phyloP scores from a whole-genome alignment of 2,329 filamentous ascomycete genomes.

The Colletotrichum liriopes region DNA sequence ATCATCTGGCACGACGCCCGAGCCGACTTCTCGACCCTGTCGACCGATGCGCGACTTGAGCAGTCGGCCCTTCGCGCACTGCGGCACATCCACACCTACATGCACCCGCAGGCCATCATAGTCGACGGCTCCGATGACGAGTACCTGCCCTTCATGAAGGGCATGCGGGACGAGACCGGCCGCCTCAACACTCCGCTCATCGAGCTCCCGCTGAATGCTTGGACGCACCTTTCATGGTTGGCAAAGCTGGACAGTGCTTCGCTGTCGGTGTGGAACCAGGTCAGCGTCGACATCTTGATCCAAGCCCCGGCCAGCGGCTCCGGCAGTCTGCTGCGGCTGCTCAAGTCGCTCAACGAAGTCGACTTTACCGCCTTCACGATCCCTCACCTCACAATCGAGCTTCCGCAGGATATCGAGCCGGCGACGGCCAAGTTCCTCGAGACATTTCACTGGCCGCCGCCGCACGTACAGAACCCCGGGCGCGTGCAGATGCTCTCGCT shows the following conservation, averaged over 20 bases:
- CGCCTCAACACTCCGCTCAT: conserved; percentile 76
- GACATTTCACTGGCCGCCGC: conserved; percentile 78
- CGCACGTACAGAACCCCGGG: conserved; percentile 50
- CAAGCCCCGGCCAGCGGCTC: conserved; percentile 80
- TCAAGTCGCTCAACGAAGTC: conserved; percentile 81
- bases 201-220: conserved; percentile 77
- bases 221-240: conserved; percentile 81
- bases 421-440: conserved; percentile 75
- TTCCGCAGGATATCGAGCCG: conserved; percentile 80
- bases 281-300: conserved; percentile 86
- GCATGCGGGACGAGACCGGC: conserved; percentile 69
- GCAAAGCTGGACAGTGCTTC: conserved; percentile 82
- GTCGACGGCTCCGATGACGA: conserved; percentile 79
- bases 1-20: conserved; percentile 81
- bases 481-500: conserved; percentile 72
- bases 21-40: conserved; percentile 79
- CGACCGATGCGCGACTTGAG: conserved; percentile 79
- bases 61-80: conserved; percentile 76
- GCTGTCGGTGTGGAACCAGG: conserved; percentile 82
- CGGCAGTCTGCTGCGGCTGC: conserved; percentile 81
- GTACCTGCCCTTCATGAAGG: conserved; percentile 76
- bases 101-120: conserved; percentile 84
- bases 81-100: conserved; percentile 78
- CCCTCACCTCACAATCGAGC: conserved; percentile 87
- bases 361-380: conserved; percentile 80